phyloP scores from a whole-genome alignment of 257 asterid genomes.

The Knoxia roxburghii region DNA sequence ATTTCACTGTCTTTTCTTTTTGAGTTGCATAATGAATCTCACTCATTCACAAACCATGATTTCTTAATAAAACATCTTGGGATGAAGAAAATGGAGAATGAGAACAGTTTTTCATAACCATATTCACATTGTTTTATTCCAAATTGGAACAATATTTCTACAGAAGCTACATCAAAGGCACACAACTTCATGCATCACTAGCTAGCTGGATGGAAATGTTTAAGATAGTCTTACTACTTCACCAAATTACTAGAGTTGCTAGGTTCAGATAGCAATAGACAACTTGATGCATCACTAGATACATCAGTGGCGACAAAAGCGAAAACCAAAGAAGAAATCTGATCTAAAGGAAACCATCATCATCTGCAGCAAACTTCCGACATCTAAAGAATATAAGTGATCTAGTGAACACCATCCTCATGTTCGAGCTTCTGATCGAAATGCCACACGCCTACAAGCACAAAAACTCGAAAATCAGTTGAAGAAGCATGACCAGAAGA shows the following conservation, averaged over 20 bases:
- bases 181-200: not conserved
- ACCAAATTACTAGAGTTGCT: not conserved
- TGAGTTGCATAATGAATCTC: not conserved
- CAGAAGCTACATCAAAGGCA: not conserved
- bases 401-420: slow-evolving; percentile 5
- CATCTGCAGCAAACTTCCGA: not conserved
- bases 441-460: slow-evolving; percentile 37
- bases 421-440: slow-evolving; percentile 39
- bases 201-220: too few relatives aligned
- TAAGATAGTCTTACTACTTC: not conserved
- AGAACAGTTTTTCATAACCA: not conserved
- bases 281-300: not conserved
- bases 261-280: not conserved
- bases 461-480: not conserved
- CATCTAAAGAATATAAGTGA: not conserved
- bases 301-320: not conserved
- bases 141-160: too few relatives aligned
- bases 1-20: too few relatives aligned
- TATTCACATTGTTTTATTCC: slow-evolving; percentile 6
- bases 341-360: not conserved
- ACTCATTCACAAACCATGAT: not conserved
- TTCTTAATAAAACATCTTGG: too few relatives aligned
- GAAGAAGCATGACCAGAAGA: not conserved
- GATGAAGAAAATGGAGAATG: too few relatives aligned
- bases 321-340: not conserved